A percentile compares a stretch with the other conserved stretches of the same genome.
Evolutionary conservation across 2,329 filamentous ascomycete genomes (phyloP).

Genomic region (Acrocalymma vagum): DNA sequence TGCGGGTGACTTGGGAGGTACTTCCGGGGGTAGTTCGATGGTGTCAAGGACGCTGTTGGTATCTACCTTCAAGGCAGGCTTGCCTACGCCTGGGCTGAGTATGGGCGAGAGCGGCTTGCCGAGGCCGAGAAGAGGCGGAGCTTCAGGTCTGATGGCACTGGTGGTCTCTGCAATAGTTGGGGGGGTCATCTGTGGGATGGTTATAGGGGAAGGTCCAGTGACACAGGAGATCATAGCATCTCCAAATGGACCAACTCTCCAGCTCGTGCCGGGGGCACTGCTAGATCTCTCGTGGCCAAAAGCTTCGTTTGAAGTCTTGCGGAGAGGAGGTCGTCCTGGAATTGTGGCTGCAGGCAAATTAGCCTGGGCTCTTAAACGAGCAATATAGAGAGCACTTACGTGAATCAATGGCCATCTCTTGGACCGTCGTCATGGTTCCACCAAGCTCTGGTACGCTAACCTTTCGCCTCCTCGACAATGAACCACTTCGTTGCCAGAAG

Average conservation of each 20-base stretch:
- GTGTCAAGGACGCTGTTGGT: constrained; percentile 29
- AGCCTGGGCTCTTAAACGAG: constrained; percentile 12
- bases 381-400: constrained; percentile 37
- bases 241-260: constrained; percentile 49
- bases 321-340: constrained; percentile 49
- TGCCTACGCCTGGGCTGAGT: constrained; percentile 42
- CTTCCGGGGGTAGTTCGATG: constrained; percentile 39
- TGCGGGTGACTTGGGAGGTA: constrained; percentile 48
- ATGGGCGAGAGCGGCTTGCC: constrained; percentile 35
- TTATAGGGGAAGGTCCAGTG: constrained; percentile 42
- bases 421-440: constrained; percentile 48
- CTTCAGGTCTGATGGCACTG: constrained; percentile 17
- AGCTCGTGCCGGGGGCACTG: constrained; percentile 48
- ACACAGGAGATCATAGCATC: constrained; percentile 50
- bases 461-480: constrained; percentile 49
- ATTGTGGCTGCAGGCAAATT: constrained; percentile 45
- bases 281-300: constrained; percentile 49
- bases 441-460: constrained; percentile 51
- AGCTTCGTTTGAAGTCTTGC: constrained; percentile 40
- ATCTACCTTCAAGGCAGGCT: constrained; percentile 42
- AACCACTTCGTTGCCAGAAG: constrained; percentile 47
- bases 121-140: too few relatives aligned
- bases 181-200: constrained; percentile 22
- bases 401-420: constrained; percentile 49
- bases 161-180: constrained; percentile 23